Base-by-base conservation (phyloP, 768 basidiomycete genomes). In the Tephrocybe rancida region DNA sequence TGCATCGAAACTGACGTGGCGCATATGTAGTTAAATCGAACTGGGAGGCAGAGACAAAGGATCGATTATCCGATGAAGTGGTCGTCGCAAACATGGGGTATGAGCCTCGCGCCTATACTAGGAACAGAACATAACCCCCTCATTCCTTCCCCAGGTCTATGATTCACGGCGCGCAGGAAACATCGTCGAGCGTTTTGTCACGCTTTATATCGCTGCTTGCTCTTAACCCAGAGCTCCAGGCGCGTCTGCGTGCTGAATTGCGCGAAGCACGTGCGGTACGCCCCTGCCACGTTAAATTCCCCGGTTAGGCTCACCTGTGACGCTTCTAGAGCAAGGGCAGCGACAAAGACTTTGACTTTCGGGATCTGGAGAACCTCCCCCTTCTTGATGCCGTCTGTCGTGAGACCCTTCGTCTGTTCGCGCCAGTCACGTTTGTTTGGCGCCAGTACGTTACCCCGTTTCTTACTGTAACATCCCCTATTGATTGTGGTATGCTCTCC, bases 371-470 rank as follows among this genome's bases (percentile, higher is more conserved):
- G 22, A 62, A 38, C 30, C 65, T 77, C 2, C 72, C 70, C 1
- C 64, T 68, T 34, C 61, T 76, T 13, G 74, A 79, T 52, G 71
- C 71, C 0, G 63, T 76, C 3, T 70, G 70, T 51, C 59, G 69
- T 13, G 73, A 77, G 56, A 74, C 72, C 7, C 58, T 72, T 1
- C 67, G 73, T 27, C 29, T 67, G 25, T 67, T 61, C 39, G 51
- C 59, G 2, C 64, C 67, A 25, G 64, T 65, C 4, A 63, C 65
- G 18, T 65, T 65, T 30, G 58, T 67, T 24, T 67, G 64, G 62
- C 58, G 73, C 42, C 58, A 72, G 70, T 71, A 39, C 44, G 73
- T 63, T 18, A 2, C n/a, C 3, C 48, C 43, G 19, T 14, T 6
- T 9, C 19, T 19, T n/a, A n/a, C n/a, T n/a, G 9, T 19, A 5